A percentile compares a stretch with the other conserved stretches of the same genome.
Conservation (phyloP, 257 asterid species). For the Ballota nigra region DNA sequence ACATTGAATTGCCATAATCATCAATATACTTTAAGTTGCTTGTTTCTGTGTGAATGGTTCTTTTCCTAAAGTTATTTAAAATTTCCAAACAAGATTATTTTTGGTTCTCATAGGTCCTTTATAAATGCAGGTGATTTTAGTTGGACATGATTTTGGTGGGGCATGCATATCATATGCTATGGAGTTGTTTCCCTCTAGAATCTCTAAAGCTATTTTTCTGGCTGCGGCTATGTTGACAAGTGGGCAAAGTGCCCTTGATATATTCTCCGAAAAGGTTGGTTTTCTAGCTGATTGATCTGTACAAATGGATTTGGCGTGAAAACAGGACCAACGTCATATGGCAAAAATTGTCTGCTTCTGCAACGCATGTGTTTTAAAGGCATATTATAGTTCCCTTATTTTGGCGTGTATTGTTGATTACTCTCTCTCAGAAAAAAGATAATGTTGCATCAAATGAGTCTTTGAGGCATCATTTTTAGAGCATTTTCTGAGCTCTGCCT, state of each 20-base stretch:
- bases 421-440: neutral
- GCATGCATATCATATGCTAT: slow-evolving; percentile 84
- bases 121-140: slow-evolving; percentile 78
- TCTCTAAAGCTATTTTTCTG: slow-evolving; percentile 81
- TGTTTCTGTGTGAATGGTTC: neutral
- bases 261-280: slow-evolving; percentile 82
- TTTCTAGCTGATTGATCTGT: slow-evolving; percentile 11
- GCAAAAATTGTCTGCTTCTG: neutral
- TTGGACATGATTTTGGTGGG: slow-evolving; percentile 99
- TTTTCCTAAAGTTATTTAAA: neutral
- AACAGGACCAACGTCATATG: neutral
- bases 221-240: slow-evolving; percentile 89
- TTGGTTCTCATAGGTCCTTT: slow-evolving; percentile 22
- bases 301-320: slow-evolving; percentile 1
- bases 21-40: neutral
- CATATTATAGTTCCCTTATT: neutral
- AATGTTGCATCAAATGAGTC: slow-evolving; percentile 9
- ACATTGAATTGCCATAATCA: neutral
- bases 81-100: neutral
- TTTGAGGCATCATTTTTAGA: neutral
- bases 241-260: slow-evolving; percentile 88
- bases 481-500: neutral
- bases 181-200: slow-evolving; percentile 73
- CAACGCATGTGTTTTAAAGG: neutral
- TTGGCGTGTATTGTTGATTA: neutral